Percentiles rank a stretch among this genome's conserved stretches.
Evolutionary conservation across 2,329 filamentous ascomycete species (phyloP).

Genomic region (Hypomyces perniciosus): DNA sequence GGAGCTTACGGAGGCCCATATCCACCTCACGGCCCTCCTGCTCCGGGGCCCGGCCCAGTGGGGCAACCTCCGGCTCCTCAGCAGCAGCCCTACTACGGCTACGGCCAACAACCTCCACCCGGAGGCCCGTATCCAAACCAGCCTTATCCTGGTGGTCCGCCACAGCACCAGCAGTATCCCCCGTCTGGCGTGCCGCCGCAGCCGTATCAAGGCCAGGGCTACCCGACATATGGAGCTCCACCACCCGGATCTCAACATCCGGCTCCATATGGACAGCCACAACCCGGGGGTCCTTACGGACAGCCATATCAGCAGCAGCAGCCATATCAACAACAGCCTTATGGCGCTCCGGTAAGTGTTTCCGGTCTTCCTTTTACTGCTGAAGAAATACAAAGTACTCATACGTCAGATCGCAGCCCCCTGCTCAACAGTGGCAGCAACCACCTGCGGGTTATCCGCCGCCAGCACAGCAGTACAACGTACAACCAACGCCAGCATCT

Average conservation of each 20-base stretch:
- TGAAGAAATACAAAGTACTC: too few species aligned
- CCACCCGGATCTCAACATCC: neutral
- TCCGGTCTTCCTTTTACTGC: neutral
- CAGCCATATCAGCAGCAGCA: neutral
- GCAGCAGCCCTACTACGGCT: slow-evolving; percentile 1
- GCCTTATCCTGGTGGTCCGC: slow-evolving; percentile 1
- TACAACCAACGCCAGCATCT: slow-evolving; percentile 22
- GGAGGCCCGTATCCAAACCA: neutral
- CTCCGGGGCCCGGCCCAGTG: neutral
- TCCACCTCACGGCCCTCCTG: neutral
- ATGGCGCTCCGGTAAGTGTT: neutral
- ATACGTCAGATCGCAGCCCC: neutral
- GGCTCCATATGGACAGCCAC: neutral
- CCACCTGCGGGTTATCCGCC: slow-evolving; percentile 11
- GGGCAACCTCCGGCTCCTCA: too few species aligned
- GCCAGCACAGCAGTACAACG: neutral
- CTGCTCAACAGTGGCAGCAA: slow-evolving; percentile 19
- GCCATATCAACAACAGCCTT: neutral
- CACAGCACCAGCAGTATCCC: neutral
- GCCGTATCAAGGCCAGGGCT: neutral
- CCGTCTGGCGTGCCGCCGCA: neutral
- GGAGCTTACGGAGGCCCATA: neutral
- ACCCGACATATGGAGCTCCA: neutral
- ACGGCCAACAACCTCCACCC: neutral
- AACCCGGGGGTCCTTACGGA: neutral